Evolutionary conservation across 1,284 basidiomycete species (phyloP), one percentile per base, ranked within the genome.

Genomic region (Ustilago trichophora): DNA sequence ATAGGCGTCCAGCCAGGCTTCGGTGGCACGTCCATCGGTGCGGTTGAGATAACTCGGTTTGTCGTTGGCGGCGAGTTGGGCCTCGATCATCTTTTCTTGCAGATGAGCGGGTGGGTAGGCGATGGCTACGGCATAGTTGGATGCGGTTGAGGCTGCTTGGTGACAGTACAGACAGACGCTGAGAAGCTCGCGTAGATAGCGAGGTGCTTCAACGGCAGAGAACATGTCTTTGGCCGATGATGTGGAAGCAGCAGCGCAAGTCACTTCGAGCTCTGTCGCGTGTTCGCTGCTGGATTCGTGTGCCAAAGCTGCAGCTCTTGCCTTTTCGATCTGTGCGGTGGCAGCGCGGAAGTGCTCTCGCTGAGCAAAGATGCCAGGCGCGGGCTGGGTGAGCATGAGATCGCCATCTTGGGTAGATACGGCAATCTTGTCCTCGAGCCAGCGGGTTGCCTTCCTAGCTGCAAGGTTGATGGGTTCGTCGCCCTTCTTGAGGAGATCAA

Each of bases 401-500:
- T 50, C 46, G 12, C 54, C 36, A 11, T 52, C 49, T 8, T 56
- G 53, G 1, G 44, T 27, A 3, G 60, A 56, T 3, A 64, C 37
- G 18, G 53, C 48, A 5, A 74, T 58, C 31, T 55, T 52, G 31
- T 75, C 88, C 79, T 92, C 91, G 31, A 92, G 85, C 51, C 90
- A 87, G 24, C 91, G 88, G 15, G 90, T 91, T 13, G 91, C 91
- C 0, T 88, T 87, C 31, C 91, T 88, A 4, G 92, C 92, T 15
- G 89, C 88, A 72, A 90, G 87, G 0, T 92, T 91, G 18, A 92
- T 85, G 0, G 87, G 83, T 26, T 85, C 89, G 0, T 88, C 88
- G 2, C 92, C 92, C 80, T 94, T 95, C 85, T 96, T 96, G 72
- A 95, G 87, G 6, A 94, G 84, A 80, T 96, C 93, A n/a, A 96